Conservation (phyloP, 495 filamentous ascomycete species). For the Pseudevernia furfuracea region DNA sequence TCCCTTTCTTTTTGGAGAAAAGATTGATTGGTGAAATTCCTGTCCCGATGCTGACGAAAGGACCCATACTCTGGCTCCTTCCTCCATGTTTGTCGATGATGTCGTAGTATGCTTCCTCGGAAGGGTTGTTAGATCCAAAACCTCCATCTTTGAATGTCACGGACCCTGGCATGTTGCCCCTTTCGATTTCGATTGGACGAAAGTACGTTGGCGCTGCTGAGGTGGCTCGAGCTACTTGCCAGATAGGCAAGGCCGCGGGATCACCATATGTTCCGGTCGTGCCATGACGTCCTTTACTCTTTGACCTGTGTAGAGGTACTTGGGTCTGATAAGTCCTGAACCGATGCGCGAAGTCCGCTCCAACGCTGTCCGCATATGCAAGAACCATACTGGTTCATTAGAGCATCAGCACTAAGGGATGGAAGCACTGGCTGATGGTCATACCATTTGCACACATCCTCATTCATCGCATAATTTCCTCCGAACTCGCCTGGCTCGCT, state of each 20-base stretch:
- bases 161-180: background rate
- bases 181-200: slow-evolving; percentile 27
- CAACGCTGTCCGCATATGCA: background rate
- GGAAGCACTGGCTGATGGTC: background rate
- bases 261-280: slow-evolving; percentile 29
- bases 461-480: background rate
- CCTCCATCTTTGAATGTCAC: slow-evolving; percentile 25
- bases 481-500: background rate
- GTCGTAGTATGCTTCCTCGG: slow-evolving; percentile 20
- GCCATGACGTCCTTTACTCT: background rate
- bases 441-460: background rate
- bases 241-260: slow-evolving; percentile 33
- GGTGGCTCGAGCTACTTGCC: slow-evolving; percentile 44
- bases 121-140: slow-evolving; percentile 30
- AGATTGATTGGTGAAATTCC: background rate
- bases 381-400: background rate
- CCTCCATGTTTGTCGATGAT: slow-evolving; percentile 16
- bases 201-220: slow-evolving; percentile 47
- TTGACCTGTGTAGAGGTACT: background rate
- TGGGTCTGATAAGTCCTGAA: background rate
- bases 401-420: background rate
- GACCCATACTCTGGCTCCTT: background rate
- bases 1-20: slow-evolving; percentile 3
- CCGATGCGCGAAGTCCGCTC: background rate
- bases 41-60: slow-evolving; percentile 19